A percentile compares a stretch with the other conserved stretches of the same genome.
Conservation (phyloP, 768 basidiomycete genomes). For the Lyophyllum atratum region DNA sequence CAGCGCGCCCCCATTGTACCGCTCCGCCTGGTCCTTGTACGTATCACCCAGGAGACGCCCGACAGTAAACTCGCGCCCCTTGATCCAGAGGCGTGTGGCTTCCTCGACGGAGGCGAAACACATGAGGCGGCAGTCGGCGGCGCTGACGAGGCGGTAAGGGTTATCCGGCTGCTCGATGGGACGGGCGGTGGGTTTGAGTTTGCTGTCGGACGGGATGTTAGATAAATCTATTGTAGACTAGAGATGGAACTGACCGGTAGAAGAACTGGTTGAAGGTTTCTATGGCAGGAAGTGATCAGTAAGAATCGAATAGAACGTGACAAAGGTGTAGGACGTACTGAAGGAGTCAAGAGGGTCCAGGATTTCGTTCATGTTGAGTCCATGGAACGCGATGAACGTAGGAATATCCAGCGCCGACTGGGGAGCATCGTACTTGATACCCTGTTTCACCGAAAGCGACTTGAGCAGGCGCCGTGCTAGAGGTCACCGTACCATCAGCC, state of each 20-base stretch:
- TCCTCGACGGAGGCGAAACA: constrained; percentile 84
- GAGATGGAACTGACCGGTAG: constrained; percentile 50
- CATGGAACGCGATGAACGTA: constrained; percentile 88
- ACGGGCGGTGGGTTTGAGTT: constrained; percentile 82
- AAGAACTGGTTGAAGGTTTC: constrained; percentile 96
- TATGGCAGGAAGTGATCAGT: constrained; percentile 23
- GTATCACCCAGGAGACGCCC: constrained; percentile 75
- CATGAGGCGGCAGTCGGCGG: constrained; percentile 94
- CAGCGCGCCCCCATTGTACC: constrained; percentile 79
- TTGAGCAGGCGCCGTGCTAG: constrained; percentile 84
- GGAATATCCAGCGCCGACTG: constrained; percentile 85
- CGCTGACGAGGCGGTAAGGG: constrained; percentile 77
- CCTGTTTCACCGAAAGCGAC: constrained; percentile 91
- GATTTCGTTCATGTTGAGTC: constrained; percentile 81
- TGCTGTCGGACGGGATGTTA: constrained; percentile 43
- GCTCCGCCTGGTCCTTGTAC: constrained; percentile 69
- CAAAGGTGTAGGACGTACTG: constrained; percentile 50
- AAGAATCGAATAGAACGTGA: background rate
- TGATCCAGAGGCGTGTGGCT: constrained; percentile 94
- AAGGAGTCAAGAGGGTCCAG: constrained; percentile 82
- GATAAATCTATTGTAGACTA: background rate
- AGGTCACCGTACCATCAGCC: background rate
- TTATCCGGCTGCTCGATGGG: constrained; percentile 74
- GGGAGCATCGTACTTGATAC: constrained; percentile 87
- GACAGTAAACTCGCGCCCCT: constrained; percentile 91